Percentiles rank a stretch among this genome's conserved stretches.
Conservation (phyloP, 805 yeast species). For the Pichia gijzeniarum region DNA sequence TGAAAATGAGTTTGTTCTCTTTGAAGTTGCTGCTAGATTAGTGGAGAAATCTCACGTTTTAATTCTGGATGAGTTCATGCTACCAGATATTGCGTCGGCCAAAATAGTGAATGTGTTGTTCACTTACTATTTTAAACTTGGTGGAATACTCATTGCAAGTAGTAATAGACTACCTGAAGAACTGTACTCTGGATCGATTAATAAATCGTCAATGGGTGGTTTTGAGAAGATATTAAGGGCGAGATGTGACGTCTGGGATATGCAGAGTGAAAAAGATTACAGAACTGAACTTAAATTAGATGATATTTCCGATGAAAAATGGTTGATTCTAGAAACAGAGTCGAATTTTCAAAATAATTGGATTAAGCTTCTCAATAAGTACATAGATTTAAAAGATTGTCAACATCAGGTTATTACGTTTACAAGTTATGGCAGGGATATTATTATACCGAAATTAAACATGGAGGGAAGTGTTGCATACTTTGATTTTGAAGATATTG, state of each 20-base stretch:
- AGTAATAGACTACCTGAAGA: slow-evolving; percentile 70
- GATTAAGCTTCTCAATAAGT: slow-evolving; percentile 28
- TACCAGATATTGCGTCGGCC: slow-evolving; percentile 72
- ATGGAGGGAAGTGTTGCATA: slow-evolving; percentile 35
- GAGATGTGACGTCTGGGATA: slow-evolving; percentile 56
- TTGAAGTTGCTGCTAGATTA: slow-evolving; percentile 63
- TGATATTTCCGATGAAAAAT: slow-evolving; percentile 19
- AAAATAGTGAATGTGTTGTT: slow-evolving; percentile 59
- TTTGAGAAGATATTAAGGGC: slow-evolving; percentile 52
- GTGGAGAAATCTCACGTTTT: slow-evolving; percentile 50
- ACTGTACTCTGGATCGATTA: slow-evolving; percentile 59
- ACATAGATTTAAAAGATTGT: slow-evolving; percentile 9
- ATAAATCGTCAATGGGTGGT: slow-evolving; percentile 47
- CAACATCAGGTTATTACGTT: slow-evolving; percentile 25
- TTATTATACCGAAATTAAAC: slow-evolving; percentile 37
- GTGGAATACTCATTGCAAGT: slow-evolving; percentile 71
- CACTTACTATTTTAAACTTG: slow-evolving; percentile 63
- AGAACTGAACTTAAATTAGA: slow-evolving; percentile 33
- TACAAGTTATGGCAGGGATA: slow-evolving; percentile 49
- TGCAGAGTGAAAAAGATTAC: slow-evolving; percentile 55
- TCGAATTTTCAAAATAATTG: slow-evolving; percentile 30
- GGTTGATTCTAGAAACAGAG: slow-evolving; percentile 31
- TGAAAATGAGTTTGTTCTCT: slow-evolving; percentile 58
- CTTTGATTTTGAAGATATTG: slow-evolving; percentile 47
- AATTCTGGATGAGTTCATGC: slow-evolving; percentile 67